Conservation (phyloP, 257 asterid species). For the Petunia axillaris region DNA sequence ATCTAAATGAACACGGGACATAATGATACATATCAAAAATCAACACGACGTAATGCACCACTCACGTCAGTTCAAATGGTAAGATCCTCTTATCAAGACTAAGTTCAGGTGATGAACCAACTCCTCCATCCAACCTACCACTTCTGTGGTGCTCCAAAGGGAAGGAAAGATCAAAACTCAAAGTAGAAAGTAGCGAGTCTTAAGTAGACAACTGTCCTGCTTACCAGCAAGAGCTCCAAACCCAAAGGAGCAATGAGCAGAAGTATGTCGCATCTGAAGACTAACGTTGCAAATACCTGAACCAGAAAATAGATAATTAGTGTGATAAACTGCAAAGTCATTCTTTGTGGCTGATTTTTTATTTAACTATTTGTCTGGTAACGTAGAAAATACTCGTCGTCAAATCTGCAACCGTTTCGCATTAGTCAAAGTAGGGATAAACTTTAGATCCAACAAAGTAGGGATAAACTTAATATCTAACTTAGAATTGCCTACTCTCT, state of each 20-base stretch:
- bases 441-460: not conserved
- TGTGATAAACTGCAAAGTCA: constrained; percentile 34
- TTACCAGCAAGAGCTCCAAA: constrained; percentile 84
- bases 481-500: not conserved
- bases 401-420: not conserved
- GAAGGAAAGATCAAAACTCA: constrained; percentile 11
- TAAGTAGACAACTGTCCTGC: constrained; percentile 30
- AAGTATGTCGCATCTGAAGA: constrained; percentile 92
- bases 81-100: not conserved
- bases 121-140: not conserved
- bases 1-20: not conserved
- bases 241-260: constrained; percentile 82
- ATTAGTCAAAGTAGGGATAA: not conserved
- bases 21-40: not conserved
- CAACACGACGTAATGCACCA: not conserved
- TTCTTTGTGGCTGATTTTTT: not conserved
- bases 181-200: constrained; percentile 20
- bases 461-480: not conserved
- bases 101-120: constrained; percentile 13
- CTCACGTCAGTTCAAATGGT: not conserved
- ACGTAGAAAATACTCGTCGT: not conserved
- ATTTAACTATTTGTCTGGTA: not conserved
- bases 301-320: constrained; percentile 36
- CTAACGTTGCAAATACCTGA: constrained; percentile 80
- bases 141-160: not conserved